A percentile compares a stretch with the other conserved stretches of the same genome.
These are phyloP conservation scores for Aureobasidium musti DNA, from an alignment of 2,329 filamentous ascomycete species.

Conservation along the genomic window DNA sequence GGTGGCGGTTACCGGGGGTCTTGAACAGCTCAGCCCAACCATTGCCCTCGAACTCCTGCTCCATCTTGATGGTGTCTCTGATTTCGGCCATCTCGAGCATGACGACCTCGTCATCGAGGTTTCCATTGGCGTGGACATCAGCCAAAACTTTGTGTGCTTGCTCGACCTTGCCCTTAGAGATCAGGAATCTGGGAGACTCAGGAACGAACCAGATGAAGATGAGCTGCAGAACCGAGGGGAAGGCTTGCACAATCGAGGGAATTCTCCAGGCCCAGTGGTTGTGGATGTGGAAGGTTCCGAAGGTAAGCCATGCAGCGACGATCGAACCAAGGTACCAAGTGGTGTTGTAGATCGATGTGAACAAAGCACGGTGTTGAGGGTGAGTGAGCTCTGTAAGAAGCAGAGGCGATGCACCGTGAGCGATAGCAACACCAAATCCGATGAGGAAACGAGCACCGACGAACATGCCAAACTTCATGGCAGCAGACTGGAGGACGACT, in stretches of 20 bases:
- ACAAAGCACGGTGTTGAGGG: slow-evolving; percentile 53
- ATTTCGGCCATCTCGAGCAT: slow-evolving; percentile 55
- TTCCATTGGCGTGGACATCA: slow-evolving; percentile 56
- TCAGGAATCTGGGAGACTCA: slow-evolving; percentile 60
- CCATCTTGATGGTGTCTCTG: slow-evolving; percentile 50
- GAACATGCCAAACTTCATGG: slow-evolving; percentile 59
- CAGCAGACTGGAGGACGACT: slow-evolving; percentile 46
- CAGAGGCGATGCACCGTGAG: slow-evolving; percentile 39
- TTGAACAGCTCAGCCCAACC: slow-evolving; percentile 52
- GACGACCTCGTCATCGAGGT: slow-evolving; percentile 50
- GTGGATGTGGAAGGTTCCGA: slow-evolving; percentile 32
- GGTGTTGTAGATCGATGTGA: slow-evolving; percentile 53
- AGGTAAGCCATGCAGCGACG: slow-evolving; percentile 33
- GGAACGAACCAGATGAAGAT: slow-evolving; percentile 55
- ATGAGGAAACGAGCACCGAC: slow-evolving; percentile 48
- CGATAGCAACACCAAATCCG: slow-evolving; percentile 55
- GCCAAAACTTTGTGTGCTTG: slow-evolving; percentile 55
- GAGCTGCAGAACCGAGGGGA: slow-evolving; percentile 45
- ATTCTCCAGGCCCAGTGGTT: slow-evolving; percentile 35
- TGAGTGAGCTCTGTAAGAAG: slow-evolving; percentile 50
- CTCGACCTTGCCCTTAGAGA: slow-evolving; percentile 54
- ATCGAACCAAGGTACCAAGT: slow-evolving; percentile 40
- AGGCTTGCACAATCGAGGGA: slow-evolving; percentile 33
- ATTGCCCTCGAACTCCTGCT: slow-evolving; percentile 52
- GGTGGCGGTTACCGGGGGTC: slow-evolving; percentile 57